Base-by-base conservation (phyloP, 768 basidiomycete genomes). In the Tricholoma bakamatsutake region DNA sequence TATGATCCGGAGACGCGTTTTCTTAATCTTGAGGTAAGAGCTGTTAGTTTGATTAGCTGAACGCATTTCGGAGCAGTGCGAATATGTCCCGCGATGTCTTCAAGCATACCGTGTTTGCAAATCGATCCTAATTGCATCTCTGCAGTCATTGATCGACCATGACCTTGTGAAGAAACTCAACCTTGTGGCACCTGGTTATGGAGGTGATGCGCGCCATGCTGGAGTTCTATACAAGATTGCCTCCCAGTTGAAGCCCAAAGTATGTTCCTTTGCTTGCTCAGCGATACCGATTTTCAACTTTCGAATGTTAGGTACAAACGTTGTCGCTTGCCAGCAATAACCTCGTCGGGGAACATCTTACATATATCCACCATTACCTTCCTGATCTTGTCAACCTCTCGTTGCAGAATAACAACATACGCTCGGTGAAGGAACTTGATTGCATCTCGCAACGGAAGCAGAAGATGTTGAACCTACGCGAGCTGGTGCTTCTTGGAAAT, bases 151-250 rank as follows among this genome's bases (percentile, higher is more conserved):
- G 79, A 71, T 79, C 52, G 83, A 88, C 33, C 94, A 97, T 66
- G 81, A 86, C 39, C 73, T 86, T 53, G 74, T 97, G 58, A 82
- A 81, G 67, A 87, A 84, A 64, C 71, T 91, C 62, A 80, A 83
- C 43, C 74, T 97, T 28, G 64, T 76, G 28, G 81, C 87, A 1
- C 93, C 92, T 3, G 91, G 91, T 6, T 73, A 79, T 30, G 82
- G 85, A 9, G 83, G 88, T 31, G 76, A 80, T 24, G 66, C 71
- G 18, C 81, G 77, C 57, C 88, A 90, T 62, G 84, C 88, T 0
- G 81, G 87, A 5, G 93, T 95, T 9, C 84, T 98, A 45, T 94
- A 94, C 77, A 94, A 94, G 69, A 76, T 95, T 10, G 91, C 93
- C 1, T 78, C 81, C 17, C 80, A 87, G 61, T 80, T 94, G 52